Evolutionary conservation across 768 basidiomycete species (phyloP).

Genomic region (Trametopsis cervina): DNA sequence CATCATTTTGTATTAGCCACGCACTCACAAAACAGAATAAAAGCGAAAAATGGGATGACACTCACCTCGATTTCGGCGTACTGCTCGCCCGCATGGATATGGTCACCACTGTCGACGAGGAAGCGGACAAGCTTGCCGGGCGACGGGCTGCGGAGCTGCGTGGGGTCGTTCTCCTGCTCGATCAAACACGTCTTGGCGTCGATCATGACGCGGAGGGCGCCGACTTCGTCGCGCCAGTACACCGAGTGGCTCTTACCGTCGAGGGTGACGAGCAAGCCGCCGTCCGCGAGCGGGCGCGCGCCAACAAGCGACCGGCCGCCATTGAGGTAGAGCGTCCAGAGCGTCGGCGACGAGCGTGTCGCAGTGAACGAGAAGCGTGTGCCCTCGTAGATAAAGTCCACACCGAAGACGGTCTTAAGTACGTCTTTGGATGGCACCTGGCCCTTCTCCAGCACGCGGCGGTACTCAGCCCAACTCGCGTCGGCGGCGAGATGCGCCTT

Average conservation of each 20-base stretch:
- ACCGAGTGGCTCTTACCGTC: slow-evolving; percentile 95
- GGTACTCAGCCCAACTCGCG: slow-evolving; percentile 88
- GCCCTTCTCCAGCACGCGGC: slow-evolving; percentile 93
- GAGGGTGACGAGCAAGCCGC: slow-evolving; percentile 85
- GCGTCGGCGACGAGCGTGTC: slow-evolving; percentile 79
- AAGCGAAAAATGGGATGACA: neutral
- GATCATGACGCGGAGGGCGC: slow-evolving; percentile 85
- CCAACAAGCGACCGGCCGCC: slow-evolving; percentile 91
- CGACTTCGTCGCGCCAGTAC: slow-evolving; percentile 98
- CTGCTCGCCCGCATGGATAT: slow-evolving; percentile 92
- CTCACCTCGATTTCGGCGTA: slow-evolving; percentile 96
- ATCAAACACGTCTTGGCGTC: slow-evolving; percentile 98
- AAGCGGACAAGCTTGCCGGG: slow-evolving; percentile 95
- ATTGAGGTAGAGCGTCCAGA: slow-evolving; percentile 95
- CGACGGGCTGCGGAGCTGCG: slow-evolving; percentile 90
- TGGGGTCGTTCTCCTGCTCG: slow-evolving; percentile 99
- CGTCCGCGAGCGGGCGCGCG: slow-evolving; percentile 88
- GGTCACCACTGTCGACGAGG: slow-evolving; percentile 95
- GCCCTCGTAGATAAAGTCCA: slow-evolving; percentile 98
- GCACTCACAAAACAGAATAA: neutral
- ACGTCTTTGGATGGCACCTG: slow-evolving; percentile 94
- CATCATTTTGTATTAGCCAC: neutral
- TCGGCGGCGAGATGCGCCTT: slow-evolving; percentile 91
- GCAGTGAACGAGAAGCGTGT: slow-evolving; percentile 93
- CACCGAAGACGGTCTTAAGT: slow-evolving; percentile 91